phyloP scores from a whole-genome alignment of 2,329 filamentous ascomycete genomes.

The Dissoconium aciculare region DNA sequence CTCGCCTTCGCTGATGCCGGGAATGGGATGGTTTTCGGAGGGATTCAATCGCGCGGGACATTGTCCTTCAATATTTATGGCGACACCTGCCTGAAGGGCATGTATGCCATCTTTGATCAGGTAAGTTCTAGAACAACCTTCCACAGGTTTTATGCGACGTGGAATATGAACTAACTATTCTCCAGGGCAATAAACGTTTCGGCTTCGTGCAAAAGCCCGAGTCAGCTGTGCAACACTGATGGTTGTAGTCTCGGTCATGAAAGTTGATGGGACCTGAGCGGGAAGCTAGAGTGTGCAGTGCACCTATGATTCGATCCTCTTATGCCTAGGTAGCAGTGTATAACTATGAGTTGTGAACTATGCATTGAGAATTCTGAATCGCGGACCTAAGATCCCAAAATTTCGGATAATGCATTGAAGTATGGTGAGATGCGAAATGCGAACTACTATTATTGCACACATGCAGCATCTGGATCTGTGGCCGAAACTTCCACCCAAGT shows the following conservation, averaged over 20 bases:
- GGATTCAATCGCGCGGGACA: conserved; percentile 47
- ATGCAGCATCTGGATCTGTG: too few species aligned
- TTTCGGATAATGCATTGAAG: too few species aligned
- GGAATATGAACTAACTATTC: not conserved
- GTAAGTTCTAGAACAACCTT: conserved; percentile 14
- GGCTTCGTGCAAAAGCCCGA: conserved; percentile 37
- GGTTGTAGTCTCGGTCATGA: not conserved
- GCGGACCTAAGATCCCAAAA: too few species aligned
- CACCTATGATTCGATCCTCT: too few species aligned
- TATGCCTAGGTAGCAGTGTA: too few species aligned
- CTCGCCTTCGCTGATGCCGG: conserved; percentile 43
- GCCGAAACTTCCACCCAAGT: too few species aligned
- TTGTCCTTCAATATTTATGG: conserved; percentile 49
- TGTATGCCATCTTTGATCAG: conserved; percentile 53
- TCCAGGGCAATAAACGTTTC: conserved; percentile 39
- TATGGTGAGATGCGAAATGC: too few species aligned
- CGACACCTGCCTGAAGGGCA: conserved; percentile 47
- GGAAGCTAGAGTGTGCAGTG: too few species aligned
- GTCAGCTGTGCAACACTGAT: not conserved
- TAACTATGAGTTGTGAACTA: too few species aligned
- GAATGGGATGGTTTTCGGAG: conserved; percentile 45
- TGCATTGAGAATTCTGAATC: too few species aligned
- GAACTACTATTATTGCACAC: too few species aligned
- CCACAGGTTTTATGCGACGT: not conserved
- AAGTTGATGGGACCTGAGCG: too few species aligned